A percentile compares a stretch with the other conserved stretches of the same genome.
These are phyloP conservation scores for Vitellaria paradoxa DNA, from an alignment of 179 eudicot genomes.

Conservation along the genomic window DNA sequence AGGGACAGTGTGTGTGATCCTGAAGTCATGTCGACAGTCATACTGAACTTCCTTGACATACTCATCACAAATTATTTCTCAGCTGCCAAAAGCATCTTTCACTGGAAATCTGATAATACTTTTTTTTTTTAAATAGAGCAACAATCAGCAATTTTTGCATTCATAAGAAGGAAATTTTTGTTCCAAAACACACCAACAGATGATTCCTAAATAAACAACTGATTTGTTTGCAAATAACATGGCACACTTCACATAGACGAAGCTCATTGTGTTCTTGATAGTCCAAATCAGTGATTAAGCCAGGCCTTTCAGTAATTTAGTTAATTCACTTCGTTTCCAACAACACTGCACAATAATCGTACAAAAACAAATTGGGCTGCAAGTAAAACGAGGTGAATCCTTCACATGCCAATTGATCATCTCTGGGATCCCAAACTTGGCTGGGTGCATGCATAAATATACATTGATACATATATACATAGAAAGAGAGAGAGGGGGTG, in stretches of 20 bases:
- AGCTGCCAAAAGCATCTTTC: neutral
- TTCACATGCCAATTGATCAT: too few species aligned
- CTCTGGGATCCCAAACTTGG: too few species aligned
- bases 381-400: too few species aligned
- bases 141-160: neutral
- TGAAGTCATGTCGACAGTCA: neutral
- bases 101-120: neutral
- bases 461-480: neutral
- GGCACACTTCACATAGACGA: neutral
- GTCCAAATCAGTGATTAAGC: neutral
- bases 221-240: neutral
- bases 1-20: neutral
- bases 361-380: neutral
- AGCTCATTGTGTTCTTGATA: constrained; percentile 1
- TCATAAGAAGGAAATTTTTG: neutral
- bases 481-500: constrained; percentile 13
- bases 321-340: neutral
- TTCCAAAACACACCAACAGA: neutral
- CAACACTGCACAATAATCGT: neutral
- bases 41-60: neutral
- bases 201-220: neutral
- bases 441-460: neutral
- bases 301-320: neutral
- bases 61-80: neutral
- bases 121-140: neutral